Base-by-base conservation (phyloP, 805 yeast species). In the Millerozyma miso region DNA sequence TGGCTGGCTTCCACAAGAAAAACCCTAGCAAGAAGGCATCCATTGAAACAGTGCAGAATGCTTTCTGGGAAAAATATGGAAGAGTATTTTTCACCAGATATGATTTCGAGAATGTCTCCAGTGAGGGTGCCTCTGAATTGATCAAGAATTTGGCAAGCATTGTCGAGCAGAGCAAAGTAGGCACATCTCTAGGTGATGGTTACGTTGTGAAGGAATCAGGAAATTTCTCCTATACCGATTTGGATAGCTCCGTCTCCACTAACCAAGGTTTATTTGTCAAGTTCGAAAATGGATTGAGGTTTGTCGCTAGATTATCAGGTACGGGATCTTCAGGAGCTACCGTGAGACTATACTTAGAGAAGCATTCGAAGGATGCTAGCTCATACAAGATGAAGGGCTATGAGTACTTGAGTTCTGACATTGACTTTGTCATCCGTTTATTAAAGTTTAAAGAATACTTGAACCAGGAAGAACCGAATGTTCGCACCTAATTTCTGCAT, bases 311-410 rank as follows among this genome's bases (percentile, higher is more conserved):
- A 65, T 74, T 93, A 50, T 88, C 97, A 0, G 99, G 99, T 43
- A 91, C 99, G 2, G 99, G 99, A 13, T 89, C 97, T 1, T 83
- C 96, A 1, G 99, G 99, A 38, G 98, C 99, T 16, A 91, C 99
- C 4, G 89, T 93, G 46, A 80, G 99, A 65, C 74, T 91, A 53
- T 91, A 91, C 68, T 69, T 91, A 59, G 98, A 91, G 67, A 84
- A 83, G 64, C 88, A 85, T 69, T 80, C 86, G 19, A 53, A 63
- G 37, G 93, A 88, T 57, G 55, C 64, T 39, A 48, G 77, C 15
- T 74, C 73, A 33, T 78, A 75, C 56, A 56, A 55, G 4, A 49
- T 63, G 50, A 63, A 71, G 37, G 91, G 89, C 10, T 85, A 85
- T 52, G 82, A 81, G 37, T 91, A 71, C 65, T 75, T 91, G 58